Evolutionary conservation across 257 asterid genomes (phyloP).

Genomic region (Ligustrum vulgare): DNA sequence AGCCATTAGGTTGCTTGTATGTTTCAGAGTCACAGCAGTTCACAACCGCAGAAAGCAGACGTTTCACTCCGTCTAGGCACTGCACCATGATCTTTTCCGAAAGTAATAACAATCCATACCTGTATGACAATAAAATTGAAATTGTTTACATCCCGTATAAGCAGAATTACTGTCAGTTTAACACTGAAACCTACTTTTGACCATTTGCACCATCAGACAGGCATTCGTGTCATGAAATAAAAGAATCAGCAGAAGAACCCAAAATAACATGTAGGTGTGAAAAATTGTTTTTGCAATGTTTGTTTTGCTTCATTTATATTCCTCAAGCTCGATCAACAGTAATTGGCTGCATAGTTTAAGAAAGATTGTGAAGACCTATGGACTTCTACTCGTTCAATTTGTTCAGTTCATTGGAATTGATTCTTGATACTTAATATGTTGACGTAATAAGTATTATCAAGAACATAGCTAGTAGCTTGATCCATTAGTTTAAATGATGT

Average conservation of each 20-base stretch:
- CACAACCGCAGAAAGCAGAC: slow-evolving; percentile 46
- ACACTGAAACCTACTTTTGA: not conserved
- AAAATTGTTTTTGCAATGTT: not conserved
- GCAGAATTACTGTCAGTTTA: not conserved
- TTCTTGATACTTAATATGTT: not conserved
- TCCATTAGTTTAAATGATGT: not conserved
- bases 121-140: slow-evolving; percentile 20
- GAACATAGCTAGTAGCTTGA: not conserved
- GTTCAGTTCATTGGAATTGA: not conserved
- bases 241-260: not conserved
- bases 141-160: slow-evolving; percentile 4
- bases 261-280: no score
- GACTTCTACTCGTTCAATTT: not conserved
- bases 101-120: slow-evolving; percentile 48
- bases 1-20: slow-evolving; percentile 58
- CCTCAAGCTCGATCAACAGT: not conserved
- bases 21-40: slow-evolving; percentile 63
- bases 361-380: not conserved
- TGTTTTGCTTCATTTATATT: not conserved
- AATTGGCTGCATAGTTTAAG: not conserved
- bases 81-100: slow-evolving; percentile 61
- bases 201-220: not conserved
- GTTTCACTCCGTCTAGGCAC: slow-evolving; percentile 61
- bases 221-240: slow-evolving; percentile 5
- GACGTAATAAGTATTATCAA: not conserved